Evolutionary conservation across 257 asterid genomes (phyloP).

Genomic region (Plantago elongata): DNA sequence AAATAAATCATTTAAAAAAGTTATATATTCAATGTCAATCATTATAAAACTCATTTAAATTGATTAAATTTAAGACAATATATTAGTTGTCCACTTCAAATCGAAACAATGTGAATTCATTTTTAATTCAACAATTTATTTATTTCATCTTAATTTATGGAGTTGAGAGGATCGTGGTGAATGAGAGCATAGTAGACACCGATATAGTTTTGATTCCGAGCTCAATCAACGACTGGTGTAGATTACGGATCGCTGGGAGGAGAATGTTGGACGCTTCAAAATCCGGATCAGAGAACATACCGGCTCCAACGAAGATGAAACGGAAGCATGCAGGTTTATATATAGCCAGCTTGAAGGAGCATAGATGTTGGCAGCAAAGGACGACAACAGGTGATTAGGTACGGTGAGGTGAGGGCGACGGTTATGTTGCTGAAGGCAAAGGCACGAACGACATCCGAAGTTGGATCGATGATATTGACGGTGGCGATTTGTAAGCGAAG

Average conservation of each 20-base stretch:
- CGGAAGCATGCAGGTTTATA: constrained; percentile 56
- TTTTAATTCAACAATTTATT: too few relatives aligned
- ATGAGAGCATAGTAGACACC: too few relatives aligned
- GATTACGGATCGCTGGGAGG: constrained; percentile 63
- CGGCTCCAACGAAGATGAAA: constrained; percentile 78
- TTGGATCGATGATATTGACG: constrained; percentile 62
- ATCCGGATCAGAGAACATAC: constrained; percentile 23
- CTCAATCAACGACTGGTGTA: constrained; percentile 49
- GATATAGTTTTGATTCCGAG: too few relatives aligned
- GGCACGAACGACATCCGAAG: constrained; percentile 64
- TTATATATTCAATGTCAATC: too few relatives aligned
- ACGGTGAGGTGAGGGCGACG: constrained; percentile 69
- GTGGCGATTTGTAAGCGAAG: constrained; percentile 42
- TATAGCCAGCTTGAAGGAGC: constrained; percentile 53
- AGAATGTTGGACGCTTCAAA: constrained; percentile 44
- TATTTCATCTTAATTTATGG: too few relatives aligned
- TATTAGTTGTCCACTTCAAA: too few relatives aligned
- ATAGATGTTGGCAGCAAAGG: constrained; percentile 64
- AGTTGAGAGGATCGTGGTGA: too few relatives aligned
- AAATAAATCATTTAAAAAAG: too few relatives aligned
- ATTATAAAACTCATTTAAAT: too few relatives aligned
- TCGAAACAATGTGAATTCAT: too few relatives aligned
- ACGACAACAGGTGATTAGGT: constrained; percentile 52
- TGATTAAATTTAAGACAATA: too few relatives aligned
- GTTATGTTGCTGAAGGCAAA: constrained; percentile 76